Evolutionary conservation across 78 protist genomes (phyloP), one percentile per base, ranked within the genome.

Genomic region (Acrasis kona): DNA sequence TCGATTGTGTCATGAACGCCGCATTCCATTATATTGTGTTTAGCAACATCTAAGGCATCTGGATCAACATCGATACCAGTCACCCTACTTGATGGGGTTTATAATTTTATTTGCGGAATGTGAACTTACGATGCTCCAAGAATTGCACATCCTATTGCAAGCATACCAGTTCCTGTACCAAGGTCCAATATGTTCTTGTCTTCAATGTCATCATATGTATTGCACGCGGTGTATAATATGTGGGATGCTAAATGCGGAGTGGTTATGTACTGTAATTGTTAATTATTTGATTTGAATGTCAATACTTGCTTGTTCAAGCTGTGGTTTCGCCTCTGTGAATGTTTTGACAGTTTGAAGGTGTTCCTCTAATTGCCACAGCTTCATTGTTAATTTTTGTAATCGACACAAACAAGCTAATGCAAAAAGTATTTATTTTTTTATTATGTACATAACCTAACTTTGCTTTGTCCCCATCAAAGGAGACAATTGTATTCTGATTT

Each of bases 81-180:
- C n/a, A n/a, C n/a, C n/a, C n/a, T n/a, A n/a, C n/a, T n/a, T n/a
- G n/a, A n/a, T n/a, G n/a, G n/a, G n/a, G n/a, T n/a, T n/a, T n/a
- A n/a, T 34, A 40, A n/a, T 50, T 50, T 50, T n/a, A 50, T 50
- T 50, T n/a, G 19, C 61, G 19, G 19, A 50, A 50, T 50, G 19
- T 50, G 2, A 3, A 75, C 6, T 3, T 65, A 29, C 19, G 12
- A 5, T 4, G 79, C 79, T 9, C 68, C 68, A 29, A 19, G 31
- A 8, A 75, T 34, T 29, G 34, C 9, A 31, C 57, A 35, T 42
- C 67, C 79, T 9, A 75, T 57, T 5, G 65, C 28, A 5, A 75
- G 67, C 70, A 75, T 75, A 4, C 79, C 79, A 30, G 79, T 75
- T 5, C 79, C 79, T 7, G 64, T 30, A 3, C 79, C 79, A 41